These are phyloP conservation scores for Podospora didyma DNA, from an alignment of 495 filamentous ascomycete genomes.

Conservation along the genomic window DNA sequence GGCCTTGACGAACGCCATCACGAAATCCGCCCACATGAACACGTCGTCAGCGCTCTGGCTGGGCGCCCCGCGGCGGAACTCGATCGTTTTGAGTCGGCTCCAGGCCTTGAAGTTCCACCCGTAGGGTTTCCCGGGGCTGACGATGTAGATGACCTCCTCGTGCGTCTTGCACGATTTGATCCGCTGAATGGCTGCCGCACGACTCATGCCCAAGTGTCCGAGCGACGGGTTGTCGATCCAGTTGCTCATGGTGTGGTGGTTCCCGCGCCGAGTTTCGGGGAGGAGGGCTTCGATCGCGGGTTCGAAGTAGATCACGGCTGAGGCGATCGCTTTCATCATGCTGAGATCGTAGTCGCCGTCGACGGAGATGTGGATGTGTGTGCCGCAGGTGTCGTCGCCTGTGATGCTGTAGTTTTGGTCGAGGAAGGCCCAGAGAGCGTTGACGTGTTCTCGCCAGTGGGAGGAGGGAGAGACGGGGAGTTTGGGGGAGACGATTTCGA, in stretches of 20 bases:
- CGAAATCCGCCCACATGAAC: neutral
- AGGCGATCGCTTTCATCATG: neutral
- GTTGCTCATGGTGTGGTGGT: neutral
- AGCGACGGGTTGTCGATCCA: neutral
- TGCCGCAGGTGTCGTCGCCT: neutral
- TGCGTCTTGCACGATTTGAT: neutral
- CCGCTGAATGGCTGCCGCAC: neutral
- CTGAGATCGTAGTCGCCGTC: neutral
- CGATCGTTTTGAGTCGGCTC: neutral
- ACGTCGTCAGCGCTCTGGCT: neutral
- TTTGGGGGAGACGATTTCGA: neutral
- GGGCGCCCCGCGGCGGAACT: neutral
- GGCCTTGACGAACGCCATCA: neutral
- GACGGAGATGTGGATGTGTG: neutral
- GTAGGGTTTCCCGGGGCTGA: neutral
- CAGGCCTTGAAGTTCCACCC: neutral
- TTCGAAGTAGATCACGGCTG: neutral
- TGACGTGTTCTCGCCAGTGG: neutral
- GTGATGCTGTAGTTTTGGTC: neutral
- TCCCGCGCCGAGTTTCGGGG: neutral
- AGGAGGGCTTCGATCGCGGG: neutral
- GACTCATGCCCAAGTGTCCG: neutral
- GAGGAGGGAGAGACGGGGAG: neutral
- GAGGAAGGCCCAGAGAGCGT: neutral
- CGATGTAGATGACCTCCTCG: neutral